These are phyloP conservation scores for Cryphonectria naterciae DNA, from an alignment of 2,329 filamentous ascomycete species.

Conservation along the genomic window DNA sequence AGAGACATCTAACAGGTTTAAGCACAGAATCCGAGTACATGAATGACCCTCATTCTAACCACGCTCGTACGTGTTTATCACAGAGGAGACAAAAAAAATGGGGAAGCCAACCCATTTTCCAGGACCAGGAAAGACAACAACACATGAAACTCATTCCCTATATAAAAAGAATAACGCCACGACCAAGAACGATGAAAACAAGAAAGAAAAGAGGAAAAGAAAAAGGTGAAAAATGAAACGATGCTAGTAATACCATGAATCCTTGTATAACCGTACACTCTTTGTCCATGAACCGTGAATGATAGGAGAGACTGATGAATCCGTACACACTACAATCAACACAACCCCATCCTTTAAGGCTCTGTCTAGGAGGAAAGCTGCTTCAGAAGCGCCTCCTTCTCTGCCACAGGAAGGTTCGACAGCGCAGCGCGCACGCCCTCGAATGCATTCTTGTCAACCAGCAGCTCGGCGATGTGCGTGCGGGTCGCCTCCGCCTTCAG, in stretches of 20 bases:
- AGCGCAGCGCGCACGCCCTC: constrained; percentile 72
- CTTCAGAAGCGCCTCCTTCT: constrained; percentile 67
- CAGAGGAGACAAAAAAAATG: not conserved
- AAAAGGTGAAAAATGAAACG: not conserved
- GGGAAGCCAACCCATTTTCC: not conserved
- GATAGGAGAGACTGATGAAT: not conserved
- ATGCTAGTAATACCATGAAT: constrained; percentile 1
- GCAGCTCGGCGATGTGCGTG: constrained; percentile 33
- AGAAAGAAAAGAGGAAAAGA: not conserved
- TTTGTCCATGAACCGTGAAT: not conserved
- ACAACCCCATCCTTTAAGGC: not conserved
- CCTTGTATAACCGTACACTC: not conserved
- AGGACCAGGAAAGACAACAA: not conserved
- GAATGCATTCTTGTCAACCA: constrained; percentile 65
- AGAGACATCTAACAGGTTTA: not conserved
- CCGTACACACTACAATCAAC: not conserved
- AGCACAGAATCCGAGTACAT: not conserved
- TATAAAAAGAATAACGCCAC: not conserved
- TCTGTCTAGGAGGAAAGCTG: constrained; percentile 23
- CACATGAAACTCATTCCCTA: not conserved
- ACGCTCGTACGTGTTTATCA: not conserved
- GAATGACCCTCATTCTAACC: not conserved
- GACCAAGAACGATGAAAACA: not conserved
- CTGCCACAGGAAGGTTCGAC: constrained; percentile 68
- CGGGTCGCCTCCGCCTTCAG: constrained; percentile 70